Percentiles rank a stretch among this genome's conserved stretches.
phyloP scores from a whole-genome alignment of 306 rosid species.

The Pyrus betulifolia region DNA sequence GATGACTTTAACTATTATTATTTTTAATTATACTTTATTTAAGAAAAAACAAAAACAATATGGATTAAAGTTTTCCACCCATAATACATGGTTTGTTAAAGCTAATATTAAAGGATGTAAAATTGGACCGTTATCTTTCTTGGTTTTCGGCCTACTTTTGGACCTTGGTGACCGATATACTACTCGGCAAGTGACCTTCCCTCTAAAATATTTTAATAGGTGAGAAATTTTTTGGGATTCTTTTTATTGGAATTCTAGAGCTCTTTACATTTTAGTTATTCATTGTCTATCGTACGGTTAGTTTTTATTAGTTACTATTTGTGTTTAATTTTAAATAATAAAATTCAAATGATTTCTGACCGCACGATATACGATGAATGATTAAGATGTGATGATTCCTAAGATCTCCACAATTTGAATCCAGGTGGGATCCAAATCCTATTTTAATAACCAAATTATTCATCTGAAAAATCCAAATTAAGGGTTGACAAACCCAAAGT shows the following conservation, averaged over 20 bases:
- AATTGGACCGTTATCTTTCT: not conserved
- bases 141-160: not conserved
- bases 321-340: too few species aligned
- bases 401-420: too few species aligned
- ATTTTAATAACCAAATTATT: not conserved
- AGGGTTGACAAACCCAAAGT: not conserved
- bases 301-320: too few species aligned
- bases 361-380: too few species aligned
- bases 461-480: not conserved
- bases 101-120: not conserved
- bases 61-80: not conserved
- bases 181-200: not conserved
- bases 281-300: too few species aligned
- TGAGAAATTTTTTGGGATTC: too few species aligned
- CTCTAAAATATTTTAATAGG: not conserved
- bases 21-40: too few species aligned
- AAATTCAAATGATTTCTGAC: too few species aligned
- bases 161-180: not conserved
- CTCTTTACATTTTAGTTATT: rapidly evolving
- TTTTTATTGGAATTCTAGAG: rapidly evolving
- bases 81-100: not conserved
- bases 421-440: too few species aligned
- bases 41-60: not conserved
- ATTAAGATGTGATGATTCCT: rapidly evolving
- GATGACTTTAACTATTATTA: too few species aligned